Evolutionary conservation across 1,139 yeast genomes (phyloP), one percentile per base, ranked within the genome.

Genomic region (Zhuliangozyma blackwelliae): DNA sequence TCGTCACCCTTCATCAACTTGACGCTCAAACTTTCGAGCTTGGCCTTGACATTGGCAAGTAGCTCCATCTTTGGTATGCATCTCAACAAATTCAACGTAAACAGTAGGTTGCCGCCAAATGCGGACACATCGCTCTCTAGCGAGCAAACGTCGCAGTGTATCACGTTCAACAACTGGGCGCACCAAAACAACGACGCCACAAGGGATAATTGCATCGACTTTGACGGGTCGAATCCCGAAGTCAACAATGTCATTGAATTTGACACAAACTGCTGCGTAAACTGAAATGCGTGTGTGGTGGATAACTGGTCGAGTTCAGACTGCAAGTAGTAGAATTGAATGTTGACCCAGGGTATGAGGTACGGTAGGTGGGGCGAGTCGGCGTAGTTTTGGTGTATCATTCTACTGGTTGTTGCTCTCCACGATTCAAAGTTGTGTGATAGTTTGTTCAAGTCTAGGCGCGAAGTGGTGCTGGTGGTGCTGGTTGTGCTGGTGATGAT

Each of bases 301-400:
- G 71, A 63, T 5, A 68, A 41, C 46, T 66, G 72, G 48, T 69
- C 75, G 23, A 69, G 44, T 45, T 68, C 75, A 19, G 68, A 61
- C 33, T 62, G 52, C 25, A 68, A 48, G 43, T 64, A 69, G 46
- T 62, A 68, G 46, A 64, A 68, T 46, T 66, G 58, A 41, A 68
- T 45, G 42, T 68, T 65, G 22, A 64, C 53, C 31, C 59, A 46
- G 1, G 68, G 58, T 6, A 64, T 57, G 40, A 51, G 55, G 37
- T 63, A 65, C 38, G 61, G 68, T 26, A 66, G 49, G 25, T 51
- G 48, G 6, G 61, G 52, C 27, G 57, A 54, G 21, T 51, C 55
- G 10, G 54, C 47, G 37, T 49, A 51, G 13, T 49, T 47, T 23
- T 48, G 47, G 44, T 64, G 68, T 5, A 65, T 50, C 5, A 51